Percentiles rank a stretch among this genome's conserved stretches.
These are phyloP conservation scores for Geranium rotundifolium DNA, from an alignment of 345 rosid species.

Conservation along the genomic window DNA sequence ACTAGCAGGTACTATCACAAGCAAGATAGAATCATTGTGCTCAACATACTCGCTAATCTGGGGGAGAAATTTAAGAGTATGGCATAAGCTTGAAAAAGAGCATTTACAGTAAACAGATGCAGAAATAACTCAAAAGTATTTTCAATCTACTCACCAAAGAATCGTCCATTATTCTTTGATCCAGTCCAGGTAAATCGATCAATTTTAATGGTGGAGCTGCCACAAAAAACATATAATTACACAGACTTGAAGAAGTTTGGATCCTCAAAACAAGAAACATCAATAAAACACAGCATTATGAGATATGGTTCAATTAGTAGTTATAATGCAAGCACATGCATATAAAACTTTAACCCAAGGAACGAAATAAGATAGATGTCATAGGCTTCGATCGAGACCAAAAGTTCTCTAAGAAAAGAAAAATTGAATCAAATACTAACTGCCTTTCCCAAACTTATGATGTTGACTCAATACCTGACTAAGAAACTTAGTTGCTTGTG, in stretches of 20 bases:
- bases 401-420: not conserved
- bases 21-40: constrained; percentile 83
- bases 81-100: not conserved
- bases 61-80: constrained; percentile 5
- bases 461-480: not conserved
- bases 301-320: not conserved
- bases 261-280: not conserved
- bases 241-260: not conserved
- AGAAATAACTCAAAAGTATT: not conserved
- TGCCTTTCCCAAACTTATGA: not conserved
- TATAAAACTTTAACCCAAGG: not conserved
- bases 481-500: not conserved
- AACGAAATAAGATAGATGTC: not conserved
- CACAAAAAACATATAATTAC: constrained; percentile 1
- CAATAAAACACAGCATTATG: not conserved
- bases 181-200: constrained; percentile 94
- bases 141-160: constrained; percentile 50
- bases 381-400: not conserved
- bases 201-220: constrained; percentile 93
- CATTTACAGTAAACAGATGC: not conserved
- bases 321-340: not conserved
- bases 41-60: constrained; percentile 70
- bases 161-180: constrained; percentile 86
- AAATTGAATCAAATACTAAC: not conserved
- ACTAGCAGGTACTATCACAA: constrained; percentile 80